Evolutionary conservation across 176 grass and related monocot species (phyloP), one percentile per base, ranked within the genome.

Genomic region (Oryza glumipatula): DNA sequence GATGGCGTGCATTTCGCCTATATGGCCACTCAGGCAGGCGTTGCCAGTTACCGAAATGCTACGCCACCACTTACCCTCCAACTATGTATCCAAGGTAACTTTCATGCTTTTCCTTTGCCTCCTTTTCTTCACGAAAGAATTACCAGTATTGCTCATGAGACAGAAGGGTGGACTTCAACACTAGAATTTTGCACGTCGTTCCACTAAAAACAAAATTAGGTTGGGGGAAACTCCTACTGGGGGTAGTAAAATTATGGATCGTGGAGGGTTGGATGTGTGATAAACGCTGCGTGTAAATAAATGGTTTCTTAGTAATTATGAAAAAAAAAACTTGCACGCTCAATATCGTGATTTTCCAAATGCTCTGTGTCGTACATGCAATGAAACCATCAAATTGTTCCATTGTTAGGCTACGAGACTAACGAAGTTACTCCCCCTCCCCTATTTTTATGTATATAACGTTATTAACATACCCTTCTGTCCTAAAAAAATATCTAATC

Each of bases 31-130:
- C 30, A 32, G 30, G 30, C 30, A 32, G 24, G 70, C 8, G 82
- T 56, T 65, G 72, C 46, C 88, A 73, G 36, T 58, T 46, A 67
- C 83, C 56, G 33, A 82, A 86, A 70, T 82, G 83, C 79, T 73
- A 82, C 83, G 73, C 73, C 54, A 58, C 54, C 79, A 82, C 73
- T 7, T 39, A 68, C 24, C 45, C 35, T 43, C 78, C 78, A 67
- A 81, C 78, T 68, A 81, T 58, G 7, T 21, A 58, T 80, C 78
- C 33, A 68, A 21, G 2, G 45, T 76, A 82, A 80, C 35, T 84
- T 86, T 9, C 9, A 21, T 47, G 33, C 68, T 68, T 79, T 70
- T 49, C 23, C 6, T 19, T 77, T 61, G 38, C 68, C 74, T 17
- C 32, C 67, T 23, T 30, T 24, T 68, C 4, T 41, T 17, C 78